Percentiles rank a stretch among this genome's conserved stretches.
Conservation (phyloP, 139 green algal genomes). For the Diplosphaera chodatii region DNA sequence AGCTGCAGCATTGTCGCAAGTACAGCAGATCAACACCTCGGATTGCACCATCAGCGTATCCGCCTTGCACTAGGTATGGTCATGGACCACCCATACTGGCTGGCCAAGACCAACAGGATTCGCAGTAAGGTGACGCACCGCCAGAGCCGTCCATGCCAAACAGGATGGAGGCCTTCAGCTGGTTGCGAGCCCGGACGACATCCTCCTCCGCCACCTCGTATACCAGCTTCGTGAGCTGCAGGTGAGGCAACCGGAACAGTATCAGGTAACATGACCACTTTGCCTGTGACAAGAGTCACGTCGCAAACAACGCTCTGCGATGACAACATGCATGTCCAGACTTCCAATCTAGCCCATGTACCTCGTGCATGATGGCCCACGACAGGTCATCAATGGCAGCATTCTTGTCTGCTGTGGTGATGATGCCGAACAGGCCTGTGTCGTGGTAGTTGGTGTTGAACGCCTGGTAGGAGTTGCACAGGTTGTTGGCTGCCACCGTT, state of each 20-base stretch:
- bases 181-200: slow-evolving; percentile 85
- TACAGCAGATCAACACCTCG: too few species aligned
- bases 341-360: too few species aligned
- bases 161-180: slow-evolving; percentile 83
- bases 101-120: too few species aligned
- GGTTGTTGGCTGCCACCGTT: slow-evolving; percentile 72
- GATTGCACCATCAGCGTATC: too few species aligned
- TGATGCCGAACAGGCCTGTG: slow-evolving; percentile 94
- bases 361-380: slow-evolving; percentile 54
- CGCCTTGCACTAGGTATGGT: too few species aligned
- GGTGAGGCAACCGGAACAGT: too few species aligned
- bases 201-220: slow-evolving; percentile 86
- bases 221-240: slow-evolving; percentile 70
- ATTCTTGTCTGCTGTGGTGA: slow-evolving; percentile 59
- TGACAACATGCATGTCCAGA: too few species aligned
- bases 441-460: slow-evolving; percentile 87
- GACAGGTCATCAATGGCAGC: slow-evolving; percentile 51
- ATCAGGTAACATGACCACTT: too few species aligned
- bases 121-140: too few species aligned
- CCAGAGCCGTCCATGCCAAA: slow-evolving; percentile 57
- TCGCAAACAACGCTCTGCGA: too few species aligned
- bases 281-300: too few species aligned
- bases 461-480: slow-evolving; percentile 82
- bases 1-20: slow-evolving; percentile 35
- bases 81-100: too few species aligned